A percentile compares a stretch with the other conserved stretches of the same genome.
phyloP scores from a whole-genome alignment of 768 basidiomycete genomes.

The Coprinopsis strossmayeri region DNA sequence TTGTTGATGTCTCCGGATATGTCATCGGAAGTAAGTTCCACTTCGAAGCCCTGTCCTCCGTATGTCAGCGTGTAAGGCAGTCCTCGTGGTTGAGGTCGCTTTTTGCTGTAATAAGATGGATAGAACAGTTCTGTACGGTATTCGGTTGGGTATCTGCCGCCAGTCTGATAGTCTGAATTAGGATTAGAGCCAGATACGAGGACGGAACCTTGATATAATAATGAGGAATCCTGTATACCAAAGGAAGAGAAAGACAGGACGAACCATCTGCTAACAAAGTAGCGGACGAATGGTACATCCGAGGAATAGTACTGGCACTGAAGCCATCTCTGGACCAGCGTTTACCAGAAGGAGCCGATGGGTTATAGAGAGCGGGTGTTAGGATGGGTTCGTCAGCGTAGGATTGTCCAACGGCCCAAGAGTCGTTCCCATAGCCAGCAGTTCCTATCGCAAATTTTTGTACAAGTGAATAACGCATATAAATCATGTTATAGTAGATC shows the following conservation, averaged over 20 bases:
- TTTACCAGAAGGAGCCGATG: conserved; percentile 50
- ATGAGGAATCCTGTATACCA: neutral
- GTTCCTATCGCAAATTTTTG: conserved; percentile 58
- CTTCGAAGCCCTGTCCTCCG: conserved; percentile 71
- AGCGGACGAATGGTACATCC: conserved; percentile 78
- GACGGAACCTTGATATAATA: conserved; percentile 40
- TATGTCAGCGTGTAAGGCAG: conserved; percentile 54
- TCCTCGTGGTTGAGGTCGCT: conserved; percentile 52
- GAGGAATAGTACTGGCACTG: conserved; percentile 46
- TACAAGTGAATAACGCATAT: neutral
- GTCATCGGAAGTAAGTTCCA: conserved; percentile 47
- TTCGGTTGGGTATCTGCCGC: conserved; percentile 59
- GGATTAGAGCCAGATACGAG: conserved; percentile 80
- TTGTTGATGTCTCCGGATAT: conserved; percentile 43
- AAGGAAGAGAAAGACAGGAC: conserved; percentile 1
- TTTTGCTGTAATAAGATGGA: conserved; percentile 45
- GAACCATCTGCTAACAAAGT: conserved; percentile 56
- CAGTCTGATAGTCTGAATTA: conserved; percentile 55
- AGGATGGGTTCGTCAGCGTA: conserved; percentile 65
- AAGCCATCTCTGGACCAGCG: conserved; percentile 61
- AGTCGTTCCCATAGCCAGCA: conserved; percentile 63
- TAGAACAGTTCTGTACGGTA: conserved; percentile 13
- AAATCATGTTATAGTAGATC: conserved; percentile 17
- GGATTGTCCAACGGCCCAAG: conserved; percentile 48
- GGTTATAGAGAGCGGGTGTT: conserved; percentile 68